Evolutionary conservation across 2,329 filamentous ascomycete species (phyloP).

Genomic region (Neofusicoccum parvum): DNA sequence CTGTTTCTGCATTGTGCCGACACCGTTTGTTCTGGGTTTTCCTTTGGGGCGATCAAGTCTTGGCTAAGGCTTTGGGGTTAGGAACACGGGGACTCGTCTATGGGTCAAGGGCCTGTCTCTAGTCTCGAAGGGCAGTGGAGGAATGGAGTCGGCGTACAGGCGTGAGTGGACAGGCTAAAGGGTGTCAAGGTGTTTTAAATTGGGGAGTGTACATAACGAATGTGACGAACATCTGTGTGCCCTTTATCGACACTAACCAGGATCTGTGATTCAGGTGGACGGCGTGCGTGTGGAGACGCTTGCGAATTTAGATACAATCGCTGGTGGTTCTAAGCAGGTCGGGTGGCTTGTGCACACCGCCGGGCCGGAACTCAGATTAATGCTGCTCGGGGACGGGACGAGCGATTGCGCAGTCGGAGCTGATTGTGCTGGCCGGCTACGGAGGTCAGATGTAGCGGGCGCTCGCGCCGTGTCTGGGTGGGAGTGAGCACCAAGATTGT

Average conservation of each 20-base stretch:
- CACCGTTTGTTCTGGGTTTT: background rate
- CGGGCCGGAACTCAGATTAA: background rate
- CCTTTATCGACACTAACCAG: background rate
- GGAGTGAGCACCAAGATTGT: no score
- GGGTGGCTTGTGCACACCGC: background rate
- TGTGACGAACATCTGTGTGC: background rate
- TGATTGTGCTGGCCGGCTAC: background rate
- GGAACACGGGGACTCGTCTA: no score
- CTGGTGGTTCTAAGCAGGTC: background rate
- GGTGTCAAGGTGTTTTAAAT: background rate
- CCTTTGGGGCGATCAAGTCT: background rate
- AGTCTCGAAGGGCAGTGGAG: background rate
- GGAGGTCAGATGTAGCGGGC: background rate
- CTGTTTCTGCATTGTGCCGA: background rate
- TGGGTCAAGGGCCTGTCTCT: no score
- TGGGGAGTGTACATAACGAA: slow-evolving; percentile 15
- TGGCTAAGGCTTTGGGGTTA: background rate
- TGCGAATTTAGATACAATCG: background rate
- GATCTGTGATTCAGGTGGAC: background rate
- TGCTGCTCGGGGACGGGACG: no score
- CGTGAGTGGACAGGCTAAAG: background rate
- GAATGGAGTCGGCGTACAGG: background rate
- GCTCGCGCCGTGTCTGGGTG: no score
- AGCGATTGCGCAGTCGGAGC: background rate
- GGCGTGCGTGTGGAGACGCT: background rate